Evolutionary conservation across 2,329 filamentous ascomycete species (phyloP), one percentile per base, ranked within the genome.

Genomic region (Pleoardoris graminearum): DNA sequence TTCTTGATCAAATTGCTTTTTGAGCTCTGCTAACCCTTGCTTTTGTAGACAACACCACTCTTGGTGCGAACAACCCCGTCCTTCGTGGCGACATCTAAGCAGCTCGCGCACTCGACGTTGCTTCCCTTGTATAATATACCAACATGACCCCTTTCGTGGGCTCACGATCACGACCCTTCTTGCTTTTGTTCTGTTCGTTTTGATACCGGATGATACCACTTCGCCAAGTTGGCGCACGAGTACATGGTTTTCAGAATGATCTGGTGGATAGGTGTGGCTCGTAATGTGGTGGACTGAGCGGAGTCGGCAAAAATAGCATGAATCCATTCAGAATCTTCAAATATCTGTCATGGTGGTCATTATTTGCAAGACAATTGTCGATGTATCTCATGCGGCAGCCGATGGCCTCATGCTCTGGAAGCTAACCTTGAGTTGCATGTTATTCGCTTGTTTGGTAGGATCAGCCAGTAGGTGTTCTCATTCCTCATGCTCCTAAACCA

Each of bases 1-100:
- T 45, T 11, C 11, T 22, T n/a, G n/a, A n/a, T n/a, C n/a, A n/a
- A n/a, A n/a, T n/a, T n/a, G n/a, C n/a, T 2, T 45, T 27, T 27
- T 54, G 16, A 54, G 44, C 17, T 51, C 56, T 35, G 50, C 44
- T 30, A 37, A 59, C 33, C 64, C 61, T 17, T n/a, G n/a, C n/a
- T n/a, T n/a, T 16, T 21, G 1, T 27, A 41, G 37, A 22, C 56
- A 66, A 75, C 67, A 78, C 76, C 46, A 67, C 69, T 2, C 69
- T 78, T 32, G 75, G 75, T 53, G 66, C 68, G 32, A 60, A 73
- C 58, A 78, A 77, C 71, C 75, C 75, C 4, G 76, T 78, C 35
- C 69, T 75, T 60, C 72, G 71, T 44, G 75, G 76, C 33, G 57
- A 59, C 23, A 60, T 61, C 49, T 72, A 71, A 57, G 50, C 17